Evolutionary conservation across 768 basidiomycete species (phyloP), one percentile per base, ranked within the genome.

Genomic region (Lanmaoa pseudosensibilis): DNA sequence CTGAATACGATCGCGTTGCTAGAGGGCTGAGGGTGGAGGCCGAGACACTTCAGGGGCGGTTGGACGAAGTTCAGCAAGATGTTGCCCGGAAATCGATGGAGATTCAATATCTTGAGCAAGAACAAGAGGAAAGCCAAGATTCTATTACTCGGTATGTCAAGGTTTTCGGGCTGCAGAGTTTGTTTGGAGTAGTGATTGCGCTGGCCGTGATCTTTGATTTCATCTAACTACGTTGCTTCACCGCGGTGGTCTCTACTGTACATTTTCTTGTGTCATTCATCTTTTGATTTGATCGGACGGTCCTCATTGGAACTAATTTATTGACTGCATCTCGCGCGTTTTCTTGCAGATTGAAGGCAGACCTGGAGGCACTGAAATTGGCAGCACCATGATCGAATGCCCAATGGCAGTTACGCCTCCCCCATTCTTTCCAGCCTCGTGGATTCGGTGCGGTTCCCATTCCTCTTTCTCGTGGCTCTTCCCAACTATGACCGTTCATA

Each of bases 141-240:
- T 81, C 84, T 56, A 85, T 92, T 54, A 85, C 85, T 66, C 83
- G 86, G 90, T 92, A 88, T 75, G 88, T 84, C 67, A 76, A 74
- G 67, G 74, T 82, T 63, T 85, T 84, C 73, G 77, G 80, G 64
- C 73, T 83, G 63, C 83, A 84, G 71, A 78, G 80, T 67, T 81
- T 83, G 60, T 69, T 81, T 59, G 78, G 78, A 64, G 78, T 76
- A 58, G 67, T 80, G 54, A 69, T 79, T 61, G 77, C 80, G 67
- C 77, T 83, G 71, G 82, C 75, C 71, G 77, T 81, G 67, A 75
- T 85, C 59, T 82, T 80, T 66, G 78, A 78, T 61, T 75, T 82
- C 67, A 71, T 78, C 68, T 83, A 69, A 79, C 65, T 61, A 68
- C 45, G 30, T 59, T 52, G 15, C 47, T 58, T 69, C 56, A 19